These are phyloP conservation scores for Cryphonectria naterciae DNA, from an alignment of 2,329 filamentous ascomycete genomes.

Conservation along the genomic window DNA sequence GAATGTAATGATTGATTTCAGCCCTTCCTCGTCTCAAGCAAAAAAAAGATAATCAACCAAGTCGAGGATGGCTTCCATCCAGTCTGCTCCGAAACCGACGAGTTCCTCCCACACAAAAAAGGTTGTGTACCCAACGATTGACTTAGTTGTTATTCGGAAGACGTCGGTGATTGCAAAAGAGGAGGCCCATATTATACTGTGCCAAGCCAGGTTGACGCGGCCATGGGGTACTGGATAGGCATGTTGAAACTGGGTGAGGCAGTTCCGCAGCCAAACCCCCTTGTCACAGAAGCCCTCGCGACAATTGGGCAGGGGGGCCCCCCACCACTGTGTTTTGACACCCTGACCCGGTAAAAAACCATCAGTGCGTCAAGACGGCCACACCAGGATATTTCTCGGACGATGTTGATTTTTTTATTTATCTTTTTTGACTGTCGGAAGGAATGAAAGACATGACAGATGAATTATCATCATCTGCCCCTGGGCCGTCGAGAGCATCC, in stretches of 20 bases:
- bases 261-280: slow-evolving; percentile 8
- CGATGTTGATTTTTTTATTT: not conserved
- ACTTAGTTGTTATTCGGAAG: not conserved
- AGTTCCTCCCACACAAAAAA: not conserved
- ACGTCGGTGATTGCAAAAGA: not conserved
- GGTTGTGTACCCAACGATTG: not conserved
- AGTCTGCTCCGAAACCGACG: not conserved
- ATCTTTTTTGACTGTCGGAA: not conserved
- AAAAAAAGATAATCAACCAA: not conserved
- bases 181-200: not conserved
- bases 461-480: not conserved
- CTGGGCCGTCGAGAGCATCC: not conserved
- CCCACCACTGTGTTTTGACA: slow-evolving; percentile 12
- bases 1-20: not conserved
- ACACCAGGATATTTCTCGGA: not conserved
- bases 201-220: not conserved
- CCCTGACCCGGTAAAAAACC: slow-evolving; percentile 6
- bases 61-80: not conserved
- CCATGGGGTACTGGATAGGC: not conserved
- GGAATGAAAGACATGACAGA: not conserved
- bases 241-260: slow-evolving; percentile 23
- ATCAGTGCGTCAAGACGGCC: not conserved
- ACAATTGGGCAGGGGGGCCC: not conserved
- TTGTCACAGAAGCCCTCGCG: slow-evolving; percentile 6
- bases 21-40: not conserved